Evolutionary conservation across 805 yeast species (phyloP), one percentile per base, ranked within the genome.

Genomic region (Metschnikowia colocasiae): DNA sequence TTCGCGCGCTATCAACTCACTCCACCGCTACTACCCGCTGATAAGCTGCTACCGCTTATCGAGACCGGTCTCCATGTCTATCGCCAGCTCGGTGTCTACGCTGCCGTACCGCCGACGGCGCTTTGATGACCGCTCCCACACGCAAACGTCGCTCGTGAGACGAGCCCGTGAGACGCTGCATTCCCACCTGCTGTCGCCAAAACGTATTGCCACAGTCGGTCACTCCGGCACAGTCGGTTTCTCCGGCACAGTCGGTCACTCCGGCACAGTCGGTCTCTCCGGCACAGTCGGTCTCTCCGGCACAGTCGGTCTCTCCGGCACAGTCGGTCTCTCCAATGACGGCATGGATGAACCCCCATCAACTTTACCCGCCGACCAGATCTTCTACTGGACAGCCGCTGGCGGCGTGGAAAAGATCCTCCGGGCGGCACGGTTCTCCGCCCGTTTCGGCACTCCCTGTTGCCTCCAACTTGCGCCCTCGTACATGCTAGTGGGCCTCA

Each of bases 401-500:
- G 43, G 52, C 13, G 45, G 35, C 6, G 58, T 69, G 16, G 46
- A 60, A 6, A 32, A 48, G 5, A 48, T 47, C 9, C 56, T 63
- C 45, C 56, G 56, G 34, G 52, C 67, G 4, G 34, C 58, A 6
- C 59, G 53, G 5, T 68, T 69, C 40, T 8, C 55, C 1, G 23
- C 54, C 6, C 44, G 45, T 10, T 56, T 60, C 45, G 74, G 74
- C 10, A 25, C 37, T 3, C 58, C 61, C 2, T 43, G 48, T 4
- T 50, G 34, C 34, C 39, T 69, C 12, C 61, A 59, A 38, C 59
- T 68, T 8, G 61, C 67, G 2, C 51, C 69, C 1, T 45, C 65
- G 6, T 64, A 74, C 27, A 68, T 85, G 6, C 80, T 80, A 0
- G 56, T 90, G 6, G 97, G 95, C 2, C 90, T 97, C 0, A 57